phyloP scores from a whole-genome alignment of 805 yeast species.

The Pichia insulana region DNA sequence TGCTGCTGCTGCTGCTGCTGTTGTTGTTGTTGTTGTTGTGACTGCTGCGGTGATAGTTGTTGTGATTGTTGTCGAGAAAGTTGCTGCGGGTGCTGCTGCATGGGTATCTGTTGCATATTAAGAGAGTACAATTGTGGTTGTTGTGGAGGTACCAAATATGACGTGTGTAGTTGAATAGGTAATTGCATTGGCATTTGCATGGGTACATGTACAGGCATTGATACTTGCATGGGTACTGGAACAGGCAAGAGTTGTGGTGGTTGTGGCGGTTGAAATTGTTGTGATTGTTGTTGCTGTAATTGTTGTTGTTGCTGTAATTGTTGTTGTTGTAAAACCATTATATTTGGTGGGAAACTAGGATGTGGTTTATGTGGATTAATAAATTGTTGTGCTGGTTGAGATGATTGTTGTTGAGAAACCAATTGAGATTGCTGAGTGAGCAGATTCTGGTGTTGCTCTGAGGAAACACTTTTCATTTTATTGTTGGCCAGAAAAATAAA shows the following conservation, averaged over 20 bases:
- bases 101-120: background rate
- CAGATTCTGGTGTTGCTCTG: no score
- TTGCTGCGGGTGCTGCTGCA: background rate
- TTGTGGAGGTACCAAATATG: background rate
- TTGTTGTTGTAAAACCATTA: constrained; percentile 1
- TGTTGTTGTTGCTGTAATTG: constrained; percentile 4
- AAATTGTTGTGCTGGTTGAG: background rate
- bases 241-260: background rate
- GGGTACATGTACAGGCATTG: no score
- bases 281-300: constrained; percentile 6
- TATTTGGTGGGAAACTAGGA: background rate
- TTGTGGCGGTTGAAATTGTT: background rate
- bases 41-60: background rate
- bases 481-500: no score
- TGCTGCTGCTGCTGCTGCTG: background rate
- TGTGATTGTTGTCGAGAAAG: background rate
- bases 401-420: background rate
- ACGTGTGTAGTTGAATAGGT: no score
- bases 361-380: no score
- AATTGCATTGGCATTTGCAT: no score
- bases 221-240: no score
- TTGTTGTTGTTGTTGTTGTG: background rate
- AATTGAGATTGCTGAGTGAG: background rate
- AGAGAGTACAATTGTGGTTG: background rate
- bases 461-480: no score